Base-by-base conservation (phyloP, 2,329 filamentous ascomycete species). In the Trichoderma sp. region DNA sequence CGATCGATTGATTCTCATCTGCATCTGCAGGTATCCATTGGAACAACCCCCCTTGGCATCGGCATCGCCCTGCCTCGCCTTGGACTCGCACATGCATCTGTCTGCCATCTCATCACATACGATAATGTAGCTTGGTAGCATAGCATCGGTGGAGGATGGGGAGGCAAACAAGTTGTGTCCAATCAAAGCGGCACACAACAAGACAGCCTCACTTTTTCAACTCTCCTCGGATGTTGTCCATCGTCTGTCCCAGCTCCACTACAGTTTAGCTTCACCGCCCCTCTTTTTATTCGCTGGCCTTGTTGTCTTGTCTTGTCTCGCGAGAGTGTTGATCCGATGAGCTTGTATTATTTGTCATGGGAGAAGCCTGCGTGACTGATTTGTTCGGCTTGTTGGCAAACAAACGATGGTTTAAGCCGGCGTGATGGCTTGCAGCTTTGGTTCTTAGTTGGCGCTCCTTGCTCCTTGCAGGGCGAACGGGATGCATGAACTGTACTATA, bases 1-100 rank as follows among this genome's bases (percentile, higher is more conserved):
- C 60, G 71, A 73, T 73, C 71, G 71, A 73, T 73, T 73, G 16
- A 18, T 38, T 71, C 69, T 45, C 60, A 64, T 64, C n/a, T 72
- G 53, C 38, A 31, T n/a, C 67, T 71, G 67, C 67, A 62, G 67
- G 24, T 62, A 62, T 50, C 68, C 50, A 60, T 38, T 38, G 6
- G 24, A 45, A n/a, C 16, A 16, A 41, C 41, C 8, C 66, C 27
- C 66, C 27, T 66, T 66, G 35, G 35, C 65, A 56, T 21, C n/a
- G 12, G 38, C 38, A 45, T 45, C 16, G 41, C 33, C n/a, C 35
- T 38, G 31, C 65, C 41, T 53, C 41, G 31, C 65, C 14, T 24
- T 67, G 9, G 35, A 38, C 33, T 35, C 38, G 16, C 45, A 50
- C 45, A 50, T 53, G 64, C 38, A 67, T 50, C 24, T 31, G 24